These are phyloP conservation scores for Erodium texanum DNA, from an alignment of 441 rosid species.

Conservation along the genomic window DNA sequence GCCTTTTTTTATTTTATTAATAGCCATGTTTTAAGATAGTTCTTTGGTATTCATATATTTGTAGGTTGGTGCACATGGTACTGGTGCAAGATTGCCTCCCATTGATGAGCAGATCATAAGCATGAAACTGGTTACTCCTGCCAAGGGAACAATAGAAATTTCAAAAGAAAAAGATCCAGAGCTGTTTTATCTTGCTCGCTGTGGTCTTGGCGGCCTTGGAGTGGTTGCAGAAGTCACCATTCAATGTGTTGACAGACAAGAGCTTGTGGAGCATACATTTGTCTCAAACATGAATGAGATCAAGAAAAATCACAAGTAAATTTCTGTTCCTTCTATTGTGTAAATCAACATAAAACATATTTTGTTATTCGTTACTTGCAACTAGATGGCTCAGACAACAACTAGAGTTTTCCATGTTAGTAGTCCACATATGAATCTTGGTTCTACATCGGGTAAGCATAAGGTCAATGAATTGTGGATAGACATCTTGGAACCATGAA, in stretches of 20 bases:
- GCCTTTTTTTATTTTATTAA: constrained; percentile 4
- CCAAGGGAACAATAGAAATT: constrained; percentile 77
- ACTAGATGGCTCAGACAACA: constrained; percentile 12
- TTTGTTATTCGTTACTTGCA: constrained; percentile 2
- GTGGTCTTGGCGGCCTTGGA: constrained; percentile 94
- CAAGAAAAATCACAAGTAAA: constrained; percentile 87
- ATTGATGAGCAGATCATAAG: constrained; percentile 89
- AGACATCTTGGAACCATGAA: neutral
- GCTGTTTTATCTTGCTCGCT: constrained; percentile 77
- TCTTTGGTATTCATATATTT: constrained; percentile 12
- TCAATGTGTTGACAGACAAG: constrained; percentile 86
- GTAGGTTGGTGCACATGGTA: constrained; percentile 96
- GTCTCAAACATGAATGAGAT: constrained; percentile 60
- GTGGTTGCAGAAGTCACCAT: constrained; percentile 96
- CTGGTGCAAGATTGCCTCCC: constrained; percentile 92
- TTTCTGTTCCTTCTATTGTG: constrained; percentile 9
- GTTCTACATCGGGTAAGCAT: neutral
- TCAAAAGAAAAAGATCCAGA: constrained; percentile 82
- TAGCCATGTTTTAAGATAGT: constrained; percentile 1
- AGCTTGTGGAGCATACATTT: constrained; percentile 85
- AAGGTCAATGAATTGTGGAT: neutral
- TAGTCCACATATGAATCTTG: neutral
- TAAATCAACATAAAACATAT: neutral
- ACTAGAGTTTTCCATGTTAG: neutral
- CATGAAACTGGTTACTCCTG: constrained; percentile 94